Evolutionary conservation across 768 basidiomycete genomes (phyloP).

Genomic region (Lactarius sanguifluus): DNA sequence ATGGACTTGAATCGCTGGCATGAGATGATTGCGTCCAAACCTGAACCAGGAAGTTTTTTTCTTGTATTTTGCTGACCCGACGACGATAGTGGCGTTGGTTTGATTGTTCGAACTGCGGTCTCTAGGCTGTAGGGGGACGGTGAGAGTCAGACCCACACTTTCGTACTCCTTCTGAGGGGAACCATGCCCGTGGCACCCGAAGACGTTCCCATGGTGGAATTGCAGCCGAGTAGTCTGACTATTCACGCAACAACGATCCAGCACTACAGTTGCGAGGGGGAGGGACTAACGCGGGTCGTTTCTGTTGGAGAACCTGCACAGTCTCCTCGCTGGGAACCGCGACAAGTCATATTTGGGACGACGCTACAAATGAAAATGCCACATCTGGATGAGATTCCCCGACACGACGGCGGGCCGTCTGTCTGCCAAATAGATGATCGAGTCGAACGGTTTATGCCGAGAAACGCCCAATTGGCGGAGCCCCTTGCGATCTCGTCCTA

Average conservation of each 20-base stretch:
- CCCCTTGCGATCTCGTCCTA: background rate
- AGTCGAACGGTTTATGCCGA: background rate
- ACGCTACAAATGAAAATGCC: too few relatives aligned
- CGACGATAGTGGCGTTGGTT: background rate
- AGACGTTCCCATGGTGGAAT: background rate
- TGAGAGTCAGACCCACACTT: background rate
- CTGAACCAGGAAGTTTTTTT: background rate
- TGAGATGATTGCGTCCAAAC: background rate
- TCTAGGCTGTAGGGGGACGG: background rate
- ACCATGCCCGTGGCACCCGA: background rate
- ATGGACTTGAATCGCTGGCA: background rate
- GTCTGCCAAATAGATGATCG: too few relatives aligned
- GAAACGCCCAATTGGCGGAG: background rate
- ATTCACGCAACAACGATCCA: background rate
- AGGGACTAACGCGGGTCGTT: background rate
- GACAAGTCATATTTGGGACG: background rate
- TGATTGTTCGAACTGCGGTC: background rate
- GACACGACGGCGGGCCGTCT: too few relatives aligned
- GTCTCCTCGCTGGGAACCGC: background rate
- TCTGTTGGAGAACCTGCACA: background rate
- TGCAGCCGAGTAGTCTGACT: background rate
- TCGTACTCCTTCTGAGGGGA: background rate
- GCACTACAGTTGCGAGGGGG: background rate
- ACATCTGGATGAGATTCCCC: too few relatives aligned
- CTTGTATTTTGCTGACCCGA: background rate